phyloP scores from a whole-genome alignment of 257 asterid genomes.

The Nemophila menziesii region DNA sequence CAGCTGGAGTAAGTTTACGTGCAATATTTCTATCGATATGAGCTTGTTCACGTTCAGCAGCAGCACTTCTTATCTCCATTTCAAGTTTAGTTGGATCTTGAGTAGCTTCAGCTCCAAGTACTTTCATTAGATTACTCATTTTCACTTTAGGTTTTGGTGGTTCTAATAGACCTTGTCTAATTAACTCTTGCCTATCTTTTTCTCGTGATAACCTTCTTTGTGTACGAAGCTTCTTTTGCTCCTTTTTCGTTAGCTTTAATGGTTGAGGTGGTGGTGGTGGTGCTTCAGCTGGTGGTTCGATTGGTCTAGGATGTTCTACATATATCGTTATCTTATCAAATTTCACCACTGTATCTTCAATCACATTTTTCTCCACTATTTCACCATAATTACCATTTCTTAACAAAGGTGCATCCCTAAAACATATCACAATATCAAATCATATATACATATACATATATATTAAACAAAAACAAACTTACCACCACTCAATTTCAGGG shows the following conservation, averaged over 20 bases:
- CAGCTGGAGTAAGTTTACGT: constrained; percentile 92
- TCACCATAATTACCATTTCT: constrained; percentile 49
- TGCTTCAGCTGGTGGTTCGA: constrained; percentile 85
- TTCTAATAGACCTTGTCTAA: constrained; percentile 71
- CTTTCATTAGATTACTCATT: constrained; percentile 96
- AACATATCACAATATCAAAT: neutral
- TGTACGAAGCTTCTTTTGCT: constrained; percentile 93
- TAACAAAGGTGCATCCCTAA: constrained; percentile 70
- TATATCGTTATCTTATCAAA: constrained; percentile 70
- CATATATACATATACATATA: too few species aligned
- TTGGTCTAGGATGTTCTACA: constrained; percentile 83
- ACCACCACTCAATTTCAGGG: constrained; percentile 99
- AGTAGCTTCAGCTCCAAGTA: constrained; percentile 95
- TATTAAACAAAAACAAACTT: constrained; percentile 17
- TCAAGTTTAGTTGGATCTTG: constrained; percentile 95
- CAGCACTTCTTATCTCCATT: constrained; percentile 91
- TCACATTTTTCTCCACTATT: constrained; percentile 25
- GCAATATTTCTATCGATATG: constrained; percentile 81
- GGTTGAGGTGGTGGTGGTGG: constrained; percentile 98
- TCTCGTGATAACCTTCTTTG: constrained; percentile 74
- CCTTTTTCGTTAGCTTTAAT: constrained; percentile 74
- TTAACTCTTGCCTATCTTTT: constrained; percentile 93
- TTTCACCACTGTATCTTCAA: constrained; percentile 39
- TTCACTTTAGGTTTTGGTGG: constrained; percentile 89
- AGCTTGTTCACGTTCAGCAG: constrained; percentile 97